Conservation (phyloP, 1,139 yeast genomes). For the Nakaseomyces sp. region DNA sequence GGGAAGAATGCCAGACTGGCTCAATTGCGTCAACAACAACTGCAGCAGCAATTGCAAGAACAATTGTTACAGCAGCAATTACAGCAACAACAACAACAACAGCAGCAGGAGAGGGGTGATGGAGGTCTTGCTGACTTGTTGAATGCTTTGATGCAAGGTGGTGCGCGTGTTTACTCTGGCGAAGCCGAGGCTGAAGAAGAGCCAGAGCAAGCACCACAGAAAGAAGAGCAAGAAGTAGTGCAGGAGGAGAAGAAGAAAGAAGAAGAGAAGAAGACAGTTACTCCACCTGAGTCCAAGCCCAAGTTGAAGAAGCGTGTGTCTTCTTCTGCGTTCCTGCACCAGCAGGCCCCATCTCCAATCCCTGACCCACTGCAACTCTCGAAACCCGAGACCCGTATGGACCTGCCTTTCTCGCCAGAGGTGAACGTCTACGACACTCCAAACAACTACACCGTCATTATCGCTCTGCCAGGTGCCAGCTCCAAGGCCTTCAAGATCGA, state of each 20-base stretch:
- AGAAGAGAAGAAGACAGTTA: conserved; percentile 6
- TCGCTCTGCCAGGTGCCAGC: conserved; percentile 48
- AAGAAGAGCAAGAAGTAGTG: background rate
- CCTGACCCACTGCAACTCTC: conserved; percentile 39
- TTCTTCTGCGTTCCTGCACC: conserved; percentile 23
- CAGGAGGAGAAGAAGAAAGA: conserved; percentile 4
- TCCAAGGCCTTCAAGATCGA: conserved; percentile 45
- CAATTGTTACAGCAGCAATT: background rate
- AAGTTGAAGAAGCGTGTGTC: conserved; percentile 10
- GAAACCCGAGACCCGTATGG: conserved; percentile 37
- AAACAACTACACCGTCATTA: conserved; percentile 37
- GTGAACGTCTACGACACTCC: conserved; percentile 45
- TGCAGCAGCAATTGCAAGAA: background rate
- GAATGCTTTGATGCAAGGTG: conserved; percentile 16
- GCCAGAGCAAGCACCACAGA: background rate
- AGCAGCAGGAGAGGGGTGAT: conserved; percentile 2
- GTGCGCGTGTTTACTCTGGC: conserved; percentile 3
- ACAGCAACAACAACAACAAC: background rate
- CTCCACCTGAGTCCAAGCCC: conserved; percentile 3
- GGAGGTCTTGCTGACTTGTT: conserved; percentile 15
- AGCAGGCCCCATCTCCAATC: conserved; percentile 32
- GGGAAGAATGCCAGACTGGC: background rate
- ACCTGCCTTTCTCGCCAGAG: conserved; percentile 46
- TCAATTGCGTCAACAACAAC: conserved; percentile 2
- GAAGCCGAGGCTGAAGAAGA: conserved; percentile 4